Conservation (phyloP, 306 rosid species). For the Sindora glabra region DNA sequence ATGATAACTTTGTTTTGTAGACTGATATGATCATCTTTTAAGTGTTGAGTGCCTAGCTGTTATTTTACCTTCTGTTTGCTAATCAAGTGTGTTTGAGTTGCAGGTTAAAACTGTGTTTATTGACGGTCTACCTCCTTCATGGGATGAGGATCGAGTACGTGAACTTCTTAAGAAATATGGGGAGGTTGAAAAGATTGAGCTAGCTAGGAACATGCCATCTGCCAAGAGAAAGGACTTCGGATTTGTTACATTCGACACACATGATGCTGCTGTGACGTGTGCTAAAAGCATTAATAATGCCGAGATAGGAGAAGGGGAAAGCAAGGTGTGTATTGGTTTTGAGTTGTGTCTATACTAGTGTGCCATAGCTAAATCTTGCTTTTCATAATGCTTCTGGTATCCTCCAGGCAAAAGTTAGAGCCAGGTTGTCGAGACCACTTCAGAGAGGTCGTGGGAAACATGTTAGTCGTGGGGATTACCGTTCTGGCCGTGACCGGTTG, state of each 20-base stretch:
- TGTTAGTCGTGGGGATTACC: constrained; percentile 62
- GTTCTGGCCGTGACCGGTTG: constrained; percentile 43
- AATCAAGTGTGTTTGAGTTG: constrained; percentile 21
- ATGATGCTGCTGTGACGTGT: constrained; percentile 82
- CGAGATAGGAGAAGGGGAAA: constrained; percentile 88
- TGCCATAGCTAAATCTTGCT: neutral
- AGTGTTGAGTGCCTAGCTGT: neutral
- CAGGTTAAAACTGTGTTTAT: constrained; percentile 97
- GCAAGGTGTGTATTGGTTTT: constrained; percentile 50
- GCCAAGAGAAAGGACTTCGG: constrained; percentile 97
- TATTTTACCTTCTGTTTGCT: constrained; percentile 4
- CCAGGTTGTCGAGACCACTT: constrained; percentile 92
- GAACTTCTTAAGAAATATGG: constrained; percentile 76
- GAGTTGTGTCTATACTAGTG: neutral
- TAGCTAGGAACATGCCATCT: constrained; percentile 96
- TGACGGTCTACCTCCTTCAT: constrained; percentile 86
- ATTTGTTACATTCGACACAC: constrained; percentile 84
- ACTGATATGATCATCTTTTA: neutral
- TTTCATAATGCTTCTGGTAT: constrained; percentile 4
- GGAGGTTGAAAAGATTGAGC: constrained; percentile 71
- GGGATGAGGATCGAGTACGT: constrained; percentile 81
- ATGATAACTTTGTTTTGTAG: neutral
- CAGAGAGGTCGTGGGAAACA: constrained; percentile 89
- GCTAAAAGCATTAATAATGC: constrained; percentile 82
- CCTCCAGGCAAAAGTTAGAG: constrained; percentile 90